These are phyloP conservation scores for Nicotiana knightiana DNA, from an alignment of 257 asterid genomes.

Conservation along the genomic window DNA sequence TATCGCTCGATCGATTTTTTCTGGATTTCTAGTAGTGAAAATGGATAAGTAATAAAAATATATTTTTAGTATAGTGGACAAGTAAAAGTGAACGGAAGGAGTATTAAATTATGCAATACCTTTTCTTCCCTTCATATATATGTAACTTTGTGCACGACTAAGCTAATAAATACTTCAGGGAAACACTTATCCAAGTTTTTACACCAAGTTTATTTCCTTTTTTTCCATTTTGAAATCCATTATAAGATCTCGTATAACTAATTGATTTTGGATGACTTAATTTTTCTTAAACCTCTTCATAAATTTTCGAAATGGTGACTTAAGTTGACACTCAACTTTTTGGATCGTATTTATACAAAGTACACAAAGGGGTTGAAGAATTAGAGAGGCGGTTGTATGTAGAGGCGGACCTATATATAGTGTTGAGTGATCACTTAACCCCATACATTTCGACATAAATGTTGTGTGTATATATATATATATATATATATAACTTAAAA, in stretches of 20 bases:
- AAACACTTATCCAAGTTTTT: not conserved
- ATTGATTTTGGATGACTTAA: not conserved
- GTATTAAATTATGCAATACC: not conserved
- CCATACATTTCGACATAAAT: too few species aligned
- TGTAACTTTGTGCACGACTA: not conserved
- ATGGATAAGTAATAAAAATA: too few species aligned
- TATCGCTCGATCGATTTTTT: too few species aligned
- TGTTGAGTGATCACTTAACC: too few species aligned
- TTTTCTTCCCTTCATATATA: conserved; percentile 1
- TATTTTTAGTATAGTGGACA: too few species aligned
- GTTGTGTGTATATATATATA: too few species aligned
- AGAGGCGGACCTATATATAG: too few species aligned
- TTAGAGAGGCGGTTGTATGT: not conserved
- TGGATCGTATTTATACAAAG: not conserved
- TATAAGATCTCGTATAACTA: not conserved
- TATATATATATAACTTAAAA: too few species aligned
- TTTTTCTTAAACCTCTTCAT: not conserved
- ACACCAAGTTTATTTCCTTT: not conserved
- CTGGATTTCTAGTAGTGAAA: too few species aligned
- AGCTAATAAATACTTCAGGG: not conserved
- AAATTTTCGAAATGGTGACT: not conserved
- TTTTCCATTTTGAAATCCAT: not conserved
- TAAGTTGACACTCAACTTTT: not conserved
- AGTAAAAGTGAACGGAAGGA: too few species aligned
- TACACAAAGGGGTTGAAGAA: not conserved